A percentile compares a stretch with the other conserved stretches of the same genome.
These are phyloP conservation scores for Crassisporium funariophilum DNA, from an alignment of 768 basidiomycete species.

Conservation along the genomic window DNA sequence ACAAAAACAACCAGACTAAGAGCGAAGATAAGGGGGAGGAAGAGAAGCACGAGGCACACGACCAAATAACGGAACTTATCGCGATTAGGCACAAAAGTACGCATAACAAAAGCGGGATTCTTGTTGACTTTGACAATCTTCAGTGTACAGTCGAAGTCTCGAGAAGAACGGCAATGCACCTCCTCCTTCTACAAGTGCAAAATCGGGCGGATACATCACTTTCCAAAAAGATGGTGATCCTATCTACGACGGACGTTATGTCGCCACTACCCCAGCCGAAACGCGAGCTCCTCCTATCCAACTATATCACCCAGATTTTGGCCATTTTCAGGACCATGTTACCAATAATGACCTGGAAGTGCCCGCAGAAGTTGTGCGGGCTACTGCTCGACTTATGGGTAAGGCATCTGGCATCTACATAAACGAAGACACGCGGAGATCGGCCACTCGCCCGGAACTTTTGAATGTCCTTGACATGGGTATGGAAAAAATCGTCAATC, in stretches of 20 bases:
- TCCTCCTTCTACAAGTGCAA: conserved; percentile 1
- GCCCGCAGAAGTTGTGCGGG: conserved; percentile 15
- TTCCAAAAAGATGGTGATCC: conserved; percentile 6
- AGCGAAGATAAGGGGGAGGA: neutral
- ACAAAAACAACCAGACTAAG: neutral
- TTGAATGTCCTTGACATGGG: neutral
- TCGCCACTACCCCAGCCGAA: conserved; percentile 12
- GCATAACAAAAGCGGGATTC: neutral
- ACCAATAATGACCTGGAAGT: conserved; percentile 11
- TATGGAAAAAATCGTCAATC: conserved; percentile 3
- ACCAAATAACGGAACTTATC: neutral
- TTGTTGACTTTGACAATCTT: neutral
- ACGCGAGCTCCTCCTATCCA: conserved; percentile 24
- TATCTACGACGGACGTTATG: conserved; percentile 26
- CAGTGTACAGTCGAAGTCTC: neutral
- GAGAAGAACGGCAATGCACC: neutral
- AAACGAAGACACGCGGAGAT: conserved; percentile 16
- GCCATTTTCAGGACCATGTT: conserved; percentile 20
- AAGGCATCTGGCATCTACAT: conserved; percentile 20
- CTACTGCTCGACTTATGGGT: conserved; percentile 18
- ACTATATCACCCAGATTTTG: conserved; percentile 27
- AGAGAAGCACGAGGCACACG: neutral
- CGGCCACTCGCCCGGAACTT: conserved; percentile 4
- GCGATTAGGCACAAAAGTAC: conserved; percentile 1
- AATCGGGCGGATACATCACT: conserved; percentile 8